Evolutionary conservation across 257 asterid genomes (phyloP).

Genomic region (Salvia splendens): DNA sequence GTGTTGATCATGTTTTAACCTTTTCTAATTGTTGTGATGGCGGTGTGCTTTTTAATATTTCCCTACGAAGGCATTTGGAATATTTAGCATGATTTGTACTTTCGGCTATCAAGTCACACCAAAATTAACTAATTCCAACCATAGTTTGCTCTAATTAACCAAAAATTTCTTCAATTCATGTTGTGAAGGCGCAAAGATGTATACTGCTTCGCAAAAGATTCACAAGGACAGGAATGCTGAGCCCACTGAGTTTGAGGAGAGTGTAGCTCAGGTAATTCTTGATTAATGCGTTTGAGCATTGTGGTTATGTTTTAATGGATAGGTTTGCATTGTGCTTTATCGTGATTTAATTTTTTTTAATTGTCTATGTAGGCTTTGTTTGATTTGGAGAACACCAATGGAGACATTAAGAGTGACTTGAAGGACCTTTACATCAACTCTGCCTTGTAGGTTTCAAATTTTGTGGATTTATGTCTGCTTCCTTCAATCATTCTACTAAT

Average conservation of each 20-base stretch:
- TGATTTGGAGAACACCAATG: slow-evolving; percentile 58
- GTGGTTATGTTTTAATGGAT: background rate
- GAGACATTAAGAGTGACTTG: slow-evolving; percentile 58
- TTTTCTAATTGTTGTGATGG: no score
- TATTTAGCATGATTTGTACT: background rate
- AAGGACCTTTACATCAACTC: slow-evolving; percentile 64
- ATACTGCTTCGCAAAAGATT: slow-evolving; percentile 53
- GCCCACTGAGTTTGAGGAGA: slow-evolving; percentile 63
- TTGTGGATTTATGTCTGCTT: background rate
- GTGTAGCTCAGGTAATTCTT: slow-evolving; percentile 52
- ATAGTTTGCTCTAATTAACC: background rate
- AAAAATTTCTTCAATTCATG: background rate
- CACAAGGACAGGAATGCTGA: slow-evolving; percentile 69
- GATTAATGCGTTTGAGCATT: background rate
- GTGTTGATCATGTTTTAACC: background rate
- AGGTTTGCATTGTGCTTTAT: background rate
- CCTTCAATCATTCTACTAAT: background rate
- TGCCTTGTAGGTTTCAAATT: slow-evolving; percentile 44
- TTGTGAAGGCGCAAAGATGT: slow-evolving; percentile 43
- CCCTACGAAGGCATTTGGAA: background rate
- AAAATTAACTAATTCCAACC: no score
- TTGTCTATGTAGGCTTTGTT: slow-evolving; percentile 43
- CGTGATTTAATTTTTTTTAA: background rate
- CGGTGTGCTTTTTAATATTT: background rate
- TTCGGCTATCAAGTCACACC: no score